These are phyloP conservation scores for Poteriospumella lacustris DNA, from an alignment of 108 stramenopile genomes.

Conservation along the genomic window DNA sequence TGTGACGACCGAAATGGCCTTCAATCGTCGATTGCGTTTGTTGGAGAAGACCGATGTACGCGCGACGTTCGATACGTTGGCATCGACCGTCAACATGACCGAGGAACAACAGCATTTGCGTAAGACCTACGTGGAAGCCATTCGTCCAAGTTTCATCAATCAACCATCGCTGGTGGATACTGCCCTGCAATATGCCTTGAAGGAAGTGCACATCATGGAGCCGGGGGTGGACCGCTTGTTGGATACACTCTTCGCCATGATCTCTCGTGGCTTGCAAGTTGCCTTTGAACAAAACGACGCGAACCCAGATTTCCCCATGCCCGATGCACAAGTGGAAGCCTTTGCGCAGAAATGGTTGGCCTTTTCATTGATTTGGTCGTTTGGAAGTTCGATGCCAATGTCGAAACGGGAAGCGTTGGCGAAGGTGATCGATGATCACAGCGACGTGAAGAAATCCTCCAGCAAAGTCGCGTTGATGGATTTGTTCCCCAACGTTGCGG, in stretches of 20 bases:
- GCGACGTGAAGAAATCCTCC: background rate
- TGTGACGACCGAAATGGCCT: constrained; percentile 69
- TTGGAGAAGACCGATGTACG: background rate
- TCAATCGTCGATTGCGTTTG: background rate
- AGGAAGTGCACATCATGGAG: constrained; percentile 79
- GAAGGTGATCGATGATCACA: background rate
- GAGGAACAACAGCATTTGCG: background rate
- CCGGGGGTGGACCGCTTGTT: constrained; percentile 72
- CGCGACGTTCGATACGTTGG: constrained; percentile 30
- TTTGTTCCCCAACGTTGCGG: constrained; percentile 77
- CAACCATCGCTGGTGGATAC: constrained; percentile 35
- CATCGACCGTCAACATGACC: constrained; percentile 63
- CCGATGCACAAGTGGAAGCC: constrained; percentile 80
- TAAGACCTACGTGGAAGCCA: constrained; percentile 60
- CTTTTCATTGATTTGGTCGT: constrained; percentile 85
- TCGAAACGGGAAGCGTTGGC: background rate
- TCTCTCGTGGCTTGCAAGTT: constrained; percentile 74
- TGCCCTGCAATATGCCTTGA: constrained; percentile 40
- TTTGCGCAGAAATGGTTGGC: constrained; percentile 85
- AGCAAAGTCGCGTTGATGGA: constrained; percentile 49
- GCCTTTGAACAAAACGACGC: constrained; percentile 88
- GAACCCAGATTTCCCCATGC: constrained; percentile 90
- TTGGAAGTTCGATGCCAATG: constrained; percentile 72
- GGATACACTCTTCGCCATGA: constrained; percentile 72
- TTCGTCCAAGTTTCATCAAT: constrained; percentile 60